These are phyloP conservation scores for Phytophthora melonis DNA, from an alignment of 352 stramenopile genomes.

Conservation along the genomic window DNA sequence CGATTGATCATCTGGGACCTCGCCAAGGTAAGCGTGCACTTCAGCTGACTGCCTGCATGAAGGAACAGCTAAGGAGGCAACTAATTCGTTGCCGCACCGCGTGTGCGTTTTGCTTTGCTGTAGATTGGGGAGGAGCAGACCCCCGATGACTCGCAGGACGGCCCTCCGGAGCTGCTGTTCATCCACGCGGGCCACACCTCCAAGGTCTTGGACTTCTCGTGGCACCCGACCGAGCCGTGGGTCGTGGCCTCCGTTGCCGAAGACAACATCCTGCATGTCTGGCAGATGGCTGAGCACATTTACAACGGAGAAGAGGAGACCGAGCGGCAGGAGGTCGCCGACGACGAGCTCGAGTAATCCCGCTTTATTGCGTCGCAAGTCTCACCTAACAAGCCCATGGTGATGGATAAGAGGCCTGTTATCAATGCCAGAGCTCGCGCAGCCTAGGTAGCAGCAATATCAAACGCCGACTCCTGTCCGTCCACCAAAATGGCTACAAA, in stretches of 20 bases:
- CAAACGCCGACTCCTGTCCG: background rate
- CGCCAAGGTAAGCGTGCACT: conserved; percentile 53
- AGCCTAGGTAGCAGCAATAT: background rate
- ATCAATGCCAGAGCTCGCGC: too few relatives aligned
- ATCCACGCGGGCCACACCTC: conserved; percentile 98
- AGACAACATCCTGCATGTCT: conserved; percentile 99
- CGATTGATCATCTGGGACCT: conserved; percentile 98
- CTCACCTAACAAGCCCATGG: background rate
- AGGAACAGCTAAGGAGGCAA: too few relatives aligned
- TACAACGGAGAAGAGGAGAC: conserved; percentile 89
- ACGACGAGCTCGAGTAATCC: conserved; percentile 75
- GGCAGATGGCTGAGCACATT: conserved; percentile 98
- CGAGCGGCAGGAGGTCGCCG: conserved; percentile 60
- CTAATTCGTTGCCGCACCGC: too few relatives aligned
- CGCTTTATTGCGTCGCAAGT: too few relatives aligned
- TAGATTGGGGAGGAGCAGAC: conserved; percentile 96
- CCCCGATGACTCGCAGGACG: conserved; percentile 96
- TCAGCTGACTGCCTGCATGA: background rate
- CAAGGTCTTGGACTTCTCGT: conserved; percentile 98
- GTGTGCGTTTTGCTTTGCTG: background rate
- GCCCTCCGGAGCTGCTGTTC: conserved; percentile 98
- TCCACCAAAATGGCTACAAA: background rate
- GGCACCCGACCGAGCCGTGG: conserved; percentile 96
- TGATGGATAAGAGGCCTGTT: background rate
- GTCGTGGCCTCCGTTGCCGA: conserved; percentile 96